Evolutionary conservation across 208 protist species (phyloP).

Genomic region (Wallacemonas collosoma): DNA sequence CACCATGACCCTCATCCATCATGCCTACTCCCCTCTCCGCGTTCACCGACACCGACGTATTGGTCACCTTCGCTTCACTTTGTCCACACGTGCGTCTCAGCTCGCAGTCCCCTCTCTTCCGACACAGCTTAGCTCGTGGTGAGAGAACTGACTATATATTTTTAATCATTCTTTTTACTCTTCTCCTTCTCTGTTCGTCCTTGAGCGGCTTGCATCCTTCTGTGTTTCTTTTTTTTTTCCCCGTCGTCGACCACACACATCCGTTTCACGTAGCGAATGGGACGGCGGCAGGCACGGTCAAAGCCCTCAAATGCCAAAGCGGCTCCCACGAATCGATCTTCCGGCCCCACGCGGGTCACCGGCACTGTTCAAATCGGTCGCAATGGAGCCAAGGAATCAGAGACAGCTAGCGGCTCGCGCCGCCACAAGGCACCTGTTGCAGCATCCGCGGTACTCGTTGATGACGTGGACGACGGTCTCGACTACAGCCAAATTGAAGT

Average conservation of each 20-base stretch:
- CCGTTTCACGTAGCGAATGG: conserved; percentile 16
- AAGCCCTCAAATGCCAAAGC: neutral
- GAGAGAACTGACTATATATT: neutral
- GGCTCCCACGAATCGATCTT: neutral
- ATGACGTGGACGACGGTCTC: conserved; percentile 11
- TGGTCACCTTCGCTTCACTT: too few relatives aligned
- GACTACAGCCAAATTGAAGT: conserved; percentile 29
- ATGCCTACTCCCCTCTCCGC: too few relatives aligned
- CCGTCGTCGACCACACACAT: neutral
- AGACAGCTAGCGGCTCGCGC: neutral
- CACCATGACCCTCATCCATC: too few relatives aligned
- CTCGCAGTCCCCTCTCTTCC: neutral
- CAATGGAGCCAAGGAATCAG: neutral
- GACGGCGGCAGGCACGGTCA: conserved; percentile 23
- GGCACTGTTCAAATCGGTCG: conserved; percentile 1
- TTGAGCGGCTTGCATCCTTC: neutral
- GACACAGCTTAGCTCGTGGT: neutral
- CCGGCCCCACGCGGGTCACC: neutral
- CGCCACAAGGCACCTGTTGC: neutral
- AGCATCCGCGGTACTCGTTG: neutral
- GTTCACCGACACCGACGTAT: too few relatives aligned
- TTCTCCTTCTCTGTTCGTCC: neutral
- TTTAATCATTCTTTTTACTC: neutral
- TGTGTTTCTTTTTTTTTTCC: conserved; percentile 2
- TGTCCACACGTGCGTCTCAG: too few relatives aligned